phyloP scores from a whole-genome alignment of 768 basidiomycete species.

The Serendipita sp. region DNA sequence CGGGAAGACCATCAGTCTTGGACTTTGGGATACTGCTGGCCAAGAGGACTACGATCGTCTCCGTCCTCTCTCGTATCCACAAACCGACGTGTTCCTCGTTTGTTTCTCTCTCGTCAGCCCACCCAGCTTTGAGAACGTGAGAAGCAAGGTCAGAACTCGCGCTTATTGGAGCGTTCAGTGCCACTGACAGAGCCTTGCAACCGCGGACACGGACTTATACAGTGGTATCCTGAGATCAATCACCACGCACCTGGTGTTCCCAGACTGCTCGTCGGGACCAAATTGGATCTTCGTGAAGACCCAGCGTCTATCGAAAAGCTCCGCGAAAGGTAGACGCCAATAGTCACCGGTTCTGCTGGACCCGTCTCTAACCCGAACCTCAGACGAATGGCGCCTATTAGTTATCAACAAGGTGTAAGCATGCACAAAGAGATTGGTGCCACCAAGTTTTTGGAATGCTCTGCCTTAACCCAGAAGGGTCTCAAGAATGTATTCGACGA shows the following conservation, averaged over 20 bases:
- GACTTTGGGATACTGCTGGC: constrained; percentile 99
- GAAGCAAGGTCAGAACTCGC: constrained; percentile 65
- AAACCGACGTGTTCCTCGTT: constrained; percentile 98
- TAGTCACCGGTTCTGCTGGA: not conserved
- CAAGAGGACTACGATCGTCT: constrained; percentile 99
- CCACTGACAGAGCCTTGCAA: constrained; percentile 9
- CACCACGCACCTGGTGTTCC: constrained; percentile 94
- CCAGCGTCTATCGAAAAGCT: constrained; percentile 83
- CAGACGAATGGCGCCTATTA: constrained; percentile 89
- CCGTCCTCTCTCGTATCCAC: constrained; percentile 94
- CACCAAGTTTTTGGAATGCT: constrained; percentile 92
- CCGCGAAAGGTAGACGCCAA: constrained; percentile 50
- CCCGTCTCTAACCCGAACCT: not conserved
- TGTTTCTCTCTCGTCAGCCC: constrained; percentile 98
- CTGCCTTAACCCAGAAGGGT: constrained; percentile 93
- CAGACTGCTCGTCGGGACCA: constrained; percentile 89
- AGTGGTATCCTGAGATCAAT: constrained; percentile 96
- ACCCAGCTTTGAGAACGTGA: constrained; percentile 96
- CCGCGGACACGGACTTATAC: not conserved
- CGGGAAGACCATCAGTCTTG: constrained; percentile 94
- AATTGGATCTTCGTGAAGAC: constrained; percentile 95
- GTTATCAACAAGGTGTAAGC: constrained; percentile 76
- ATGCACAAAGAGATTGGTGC: constrained; percentile 92
- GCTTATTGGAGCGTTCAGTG: constrained; percentile 6
- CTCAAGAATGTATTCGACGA: constrained; percentile 99